phyloP scores from a whole-genome alignment of 768 basidiomycete species.

The Rhodotorula graminis region DNA sequence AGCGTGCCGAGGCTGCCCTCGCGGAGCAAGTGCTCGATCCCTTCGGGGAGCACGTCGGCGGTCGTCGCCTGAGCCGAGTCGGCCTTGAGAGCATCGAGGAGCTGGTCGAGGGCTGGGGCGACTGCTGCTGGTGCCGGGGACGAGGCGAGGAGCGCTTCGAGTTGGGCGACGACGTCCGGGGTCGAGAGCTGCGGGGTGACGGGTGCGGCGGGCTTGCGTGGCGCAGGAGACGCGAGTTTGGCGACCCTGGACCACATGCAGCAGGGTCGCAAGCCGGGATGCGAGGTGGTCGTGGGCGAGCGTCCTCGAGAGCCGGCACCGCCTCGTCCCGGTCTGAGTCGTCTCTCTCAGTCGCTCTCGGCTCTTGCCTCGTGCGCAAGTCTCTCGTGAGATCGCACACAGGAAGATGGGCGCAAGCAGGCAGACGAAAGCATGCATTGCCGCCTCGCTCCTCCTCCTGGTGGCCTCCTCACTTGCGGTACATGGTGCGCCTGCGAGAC shows the following conservation, averaged over 20 bases:
- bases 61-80: not conserved
- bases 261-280: not conserved
- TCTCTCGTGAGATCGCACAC: no score
- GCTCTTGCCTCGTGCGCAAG: no score
- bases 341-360: not conserved
- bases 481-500: not conserved
- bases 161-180: not conserved
- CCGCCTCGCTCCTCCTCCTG: not conserved
- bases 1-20: constrained; percentile 80
- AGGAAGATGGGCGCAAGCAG: not conserved
- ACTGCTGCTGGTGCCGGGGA: not conserved
- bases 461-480: not conserved
- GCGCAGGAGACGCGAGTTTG: constrained; percentile 21
- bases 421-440: not conserved
- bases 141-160: not conserved
- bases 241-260: constrained; percentile 30
- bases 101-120: not conserved
- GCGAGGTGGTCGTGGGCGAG: not conserved
- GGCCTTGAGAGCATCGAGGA: constrained; percentile 8
- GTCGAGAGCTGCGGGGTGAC: not conserved
- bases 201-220: constrained; percentile 12
- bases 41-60: not conserved
- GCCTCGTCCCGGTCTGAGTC: not conserved
- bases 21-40: constrained; percentile 53
- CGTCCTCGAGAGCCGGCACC: not conserved